phyloP scores from a whole-genome alignment of 192 early-diverging fungal genomes.

The Jimgerdemannia lactiflua region DNA sequence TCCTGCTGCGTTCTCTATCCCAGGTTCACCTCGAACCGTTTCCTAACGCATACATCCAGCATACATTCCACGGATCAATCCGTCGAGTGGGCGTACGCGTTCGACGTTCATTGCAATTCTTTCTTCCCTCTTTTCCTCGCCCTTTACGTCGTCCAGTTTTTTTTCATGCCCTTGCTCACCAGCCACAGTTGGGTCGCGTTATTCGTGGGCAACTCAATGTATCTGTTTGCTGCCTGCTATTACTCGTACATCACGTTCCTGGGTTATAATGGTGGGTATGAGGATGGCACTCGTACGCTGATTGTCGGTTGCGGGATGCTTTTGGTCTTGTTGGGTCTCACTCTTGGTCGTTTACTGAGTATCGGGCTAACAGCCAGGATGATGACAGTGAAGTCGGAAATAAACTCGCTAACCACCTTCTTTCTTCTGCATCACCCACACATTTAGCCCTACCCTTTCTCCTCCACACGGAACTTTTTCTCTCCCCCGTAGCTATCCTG shows the following conservation, averaged over 20 bases:
- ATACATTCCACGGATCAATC: conserved; percentile 77
- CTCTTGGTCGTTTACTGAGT: not conserved
- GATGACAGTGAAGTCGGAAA: not conserved
- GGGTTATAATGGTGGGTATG: conserved; percentile 81
- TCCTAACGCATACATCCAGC: conserved; percentile 70
- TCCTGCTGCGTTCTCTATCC: not conserved
- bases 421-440: conserved; percentile 1
- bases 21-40: conserved; percentile 77
- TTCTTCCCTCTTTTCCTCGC: conserved; percentile 89
- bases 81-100: conserved; percentile 96
- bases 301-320: not conserved
- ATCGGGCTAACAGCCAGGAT: not conserved
- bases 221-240: conserved; percentile 71
- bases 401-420: not conserved
- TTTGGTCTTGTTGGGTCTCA: not conserved
- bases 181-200: conserved; percentile 76
- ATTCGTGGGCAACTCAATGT: conserved; percentile 88
- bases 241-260: conserved; percentile 92
- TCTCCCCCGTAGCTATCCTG: conserved; percentile 80
- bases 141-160: conserved; percentile 91
- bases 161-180: conserved; percentile 82
- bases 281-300: not conserved
- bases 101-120: conserved; percentile 97
- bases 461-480: conserved; percentile 82
- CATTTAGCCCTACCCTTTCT: conserved; percentile 86